phyloP scores from a whole-genome alignment of 257 asterid species.

The Solanum paucissectum region DNA sequence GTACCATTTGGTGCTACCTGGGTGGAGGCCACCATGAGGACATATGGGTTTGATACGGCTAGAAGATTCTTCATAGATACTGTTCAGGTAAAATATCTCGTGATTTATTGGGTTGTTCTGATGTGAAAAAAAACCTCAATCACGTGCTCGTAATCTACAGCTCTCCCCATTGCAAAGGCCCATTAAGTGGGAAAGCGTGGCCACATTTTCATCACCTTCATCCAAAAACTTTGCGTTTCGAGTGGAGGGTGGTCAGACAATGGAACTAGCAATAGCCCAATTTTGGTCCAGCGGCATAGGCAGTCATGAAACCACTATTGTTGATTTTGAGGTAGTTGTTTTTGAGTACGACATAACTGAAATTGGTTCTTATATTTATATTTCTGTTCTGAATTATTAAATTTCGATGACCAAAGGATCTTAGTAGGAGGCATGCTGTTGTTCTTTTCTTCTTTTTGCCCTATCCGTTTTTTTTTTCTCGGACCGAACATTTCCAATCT shows the following conservation, averaged over 20 bases:
- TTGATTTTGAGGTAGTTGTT: conserved; percentile 69
- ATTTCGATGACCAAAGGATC: background rate
- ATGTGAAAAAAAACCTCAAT: background rate
- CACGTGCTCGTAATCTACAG: conserved; percentile 35
- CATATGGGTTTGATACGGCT: conserved; percentile 81
- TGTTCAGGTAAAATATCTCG: conserved; percentile 64
- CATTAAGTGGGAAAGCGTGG: conserved; percentile 77
- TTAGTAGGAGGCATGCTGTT: background rate
- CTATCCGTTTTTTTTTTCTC: background rate
- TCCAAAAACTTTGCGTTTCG: conserved; percentile 75
- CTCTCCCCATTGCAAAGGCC: conserved; percentile 86
- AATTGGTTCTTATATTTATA: background rate
- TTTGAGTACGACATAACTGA: background rate
- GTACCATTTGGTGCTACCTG: conserved; percentile 96
- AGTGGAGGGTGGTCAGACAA: conserved; percentile 82
- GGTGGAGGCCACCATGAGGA: conserved; percentile 81
- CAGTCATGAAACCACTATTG: conserved; percentile 62
- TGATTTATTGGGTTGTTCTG: background rate
- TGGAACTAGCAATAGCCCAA: conserved; percentile 93
- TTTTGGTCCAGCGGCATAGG: conserved; percentile 97
- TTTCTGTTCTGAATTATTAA: background rate
- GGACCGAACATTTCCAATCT: background rate
- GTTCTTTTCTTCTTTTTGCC: background rate
- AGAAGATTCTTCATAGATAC: conserved; percentile 73
- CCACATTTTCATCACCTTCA: conserved; percentile 86